A percentile compares a stretch with the other conserved stretches of the same genome.
These are phyloP conservation scores for Nepenthes alata DNA, from an alignment of 179 eudicot species.

Conservation along the genomic window DNA sequence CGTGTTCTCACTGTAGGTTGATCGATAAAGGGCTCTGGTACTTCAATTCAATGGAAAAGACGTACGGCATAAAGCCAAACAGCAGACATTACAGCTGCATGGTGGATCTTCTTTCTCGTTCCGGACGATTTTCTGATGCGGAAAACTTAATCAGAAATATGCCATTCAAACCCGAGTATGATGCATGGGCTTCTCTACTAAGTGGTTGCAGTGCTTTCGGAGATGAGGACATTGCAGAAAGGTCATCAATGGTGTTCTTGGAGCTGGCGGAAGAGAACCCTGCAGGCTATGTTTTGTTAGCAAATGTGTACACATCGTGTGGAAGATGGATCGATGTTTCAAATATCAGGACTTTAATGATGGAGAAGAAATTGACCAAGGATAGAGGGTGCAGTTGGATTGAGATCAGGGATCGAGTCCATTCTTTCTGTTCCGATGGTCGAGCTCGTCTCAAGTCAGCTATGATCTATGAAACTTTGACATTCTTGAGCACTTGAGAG, in stretches of 20 bases:
- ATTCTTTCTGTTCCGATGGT: slow-evolving; percentile 32
- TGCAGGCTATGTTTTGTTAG: slow-evolving; percentile 28
- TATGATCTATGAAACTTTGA: too few relatives aligned
- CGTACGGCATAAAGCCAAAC: slow-evolving; percentile 23
- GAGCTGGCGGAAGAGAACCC: slow-evolving; percentile 23
- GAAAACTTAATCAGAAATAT: slow-evolving; percentile 21
- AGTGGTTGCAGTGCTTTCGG: slow-evolving; percentile 23
- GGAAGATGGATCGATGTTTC: slow-evolving; percentile 34
- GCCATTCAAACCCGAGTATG: slow-evolving; percentile 24
- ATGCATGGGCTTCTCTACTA: slow-evolving; percentile 32
- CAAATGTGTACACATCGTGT: slow-evolving; percentile 36
- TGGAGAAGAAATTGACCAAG: slow-evolving; percentile 23
- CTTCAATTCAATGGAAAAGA: slow-evolving; percentile 28
- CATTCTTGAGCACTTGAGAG: too few relatives aligned
- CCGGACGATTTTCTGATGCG: slow-evolving; percentile 32
- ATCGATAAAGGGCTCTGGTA: slow-evolving; percentile 30
- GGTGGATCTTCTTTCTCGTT: slow-evolving; percentile 34
- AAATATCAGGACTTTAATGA: slow-evolving; percentile 27
- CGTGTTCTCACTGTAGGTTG: slow-evolving; percentile 40
- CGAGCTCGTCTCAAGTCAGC: slow-evolving; percentile 16
- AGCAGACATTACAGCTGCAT: slow-evolving; percentile 28
- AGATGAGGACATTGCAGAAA: slow-evolving; percentile 20
- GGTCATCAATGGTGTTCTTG: slow-evolving; percentile 17
- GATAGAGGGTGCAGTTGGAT: slow-evolving; percentile 36
- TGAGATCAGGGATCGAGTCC: slow-evolving; percentile 26